Evolutionary conservation across 257 asterid genomes (phyloP).

Genomic region (Primulina huaijiensis): DNA sequence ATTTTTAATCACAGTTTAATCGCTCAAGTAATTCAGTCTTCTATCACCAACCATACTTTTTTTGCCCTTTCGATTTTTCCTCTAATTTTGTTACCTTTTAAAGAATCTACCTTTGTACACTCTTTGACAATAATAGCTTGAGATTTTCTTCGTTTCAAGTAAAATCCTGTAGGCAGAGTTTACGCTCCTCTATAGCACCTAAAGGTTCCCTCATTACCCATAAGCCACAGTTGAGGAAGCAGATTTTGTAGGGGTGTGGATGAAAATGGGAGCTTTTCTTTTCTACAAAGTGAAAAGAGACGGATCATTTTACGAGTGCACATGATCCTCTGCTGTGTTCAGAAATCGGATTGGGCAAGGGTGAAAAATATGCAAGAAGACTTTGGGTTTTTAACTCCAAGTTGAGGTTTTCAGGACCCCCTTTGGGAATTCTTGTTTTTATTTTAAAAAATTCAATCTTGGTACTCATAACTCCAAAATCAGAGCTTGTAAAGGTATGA

Average conservation of each 20-base stretch:
- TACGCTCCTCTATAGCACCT: background rate
- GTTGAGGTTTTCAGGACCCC: constrained; percentile 27
- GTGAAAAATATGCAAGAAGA: constrained; percentile 22
- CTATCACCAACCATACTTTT: background rate
- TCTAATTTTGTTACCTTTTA: background rate
- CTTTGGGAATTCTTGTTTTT: constrained; percentile 25
- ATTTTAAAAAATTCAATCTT: constrained; percentile 38
- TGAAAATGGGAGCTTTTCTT: background rate
- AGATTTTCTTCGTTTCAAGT: too few species aligned
- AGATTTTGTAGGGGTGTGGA: background rate
- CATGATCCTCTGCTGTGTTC: constrained; percentile 19
- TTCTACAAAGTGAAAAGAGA: background rate
- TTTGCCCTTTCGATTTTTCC: background rate
- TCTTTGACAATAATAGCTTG: too few species aligned
- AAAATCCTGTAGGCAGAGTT: background rate
- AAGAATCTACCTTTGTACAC: too few species aligned
- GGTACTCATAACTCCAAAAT: constrained; percentile 19
- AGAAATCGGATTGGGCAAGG: constrained; percentile 5
- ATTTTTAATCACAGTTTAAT: too few species aligned
- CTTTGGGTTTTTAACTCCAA: constrained; percentile 13
- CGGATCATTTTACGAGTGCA: constrained; percentile 11
- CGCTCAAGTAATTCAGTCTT: background rate
- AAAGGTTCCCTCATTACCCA: background rate
- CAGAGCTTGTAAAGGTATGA: constrained; percentile 34
- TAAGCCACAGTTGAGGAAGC: background rate